A percentile compares a stretch with the other conserved stretches of the same genome.
These are phyloP conservation scores for Umbelopsis isabellina DNA, from an alignment of 192 early-diverging fungal genomes.

Conservation along the genomic window DNA sequence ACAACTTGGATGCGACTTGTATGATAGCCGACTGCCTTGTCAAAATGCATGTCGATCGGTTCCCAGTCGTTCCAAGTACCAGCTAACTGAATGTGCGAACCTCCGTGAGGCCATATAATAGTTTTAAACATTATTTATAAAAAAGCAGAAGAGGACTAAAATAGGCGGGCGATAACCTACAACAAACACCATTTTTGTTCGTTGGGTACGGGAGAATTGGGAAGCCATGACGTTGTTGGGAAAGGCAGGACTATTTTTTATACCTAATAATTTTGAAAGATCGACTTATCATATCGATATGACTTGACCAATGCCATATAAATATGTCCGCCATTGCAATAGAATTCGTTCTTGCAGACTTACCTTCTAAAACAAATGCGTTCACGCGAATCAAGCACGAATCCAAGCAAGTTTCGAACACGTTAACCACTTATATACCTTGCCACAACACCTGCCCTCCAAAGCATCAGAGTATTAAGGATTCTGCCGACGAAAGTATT, in stretches of 20 bases:
- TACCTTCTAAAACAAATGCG: constrained; percentile 9
- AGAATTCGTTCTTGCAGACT: constrained; percentile 12
- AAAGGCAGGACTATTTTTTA: background rate
- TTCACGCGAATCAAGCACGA: constrained; percentile 11
- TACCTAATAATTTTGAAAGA: background rate
- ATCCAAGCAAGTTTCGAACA: background rate
- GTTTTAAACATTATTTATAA: background rate
- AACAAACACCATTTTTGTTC: constrained; percentile 1
- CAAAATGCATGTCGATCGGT: background rate
- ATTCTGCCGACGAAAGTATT: background rate
- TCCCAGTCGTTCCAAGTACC: constrained; percentile 11
- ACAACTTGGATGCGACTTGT: background rate
- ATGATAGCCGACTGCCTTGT: background rate
- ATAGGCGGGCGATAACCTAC: background rate
- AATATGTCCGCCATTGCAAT: background rate
- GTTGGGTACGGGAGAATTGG: background rate
- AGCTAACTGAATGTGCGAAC: background rate
- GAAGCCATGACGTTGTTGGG: constrained; percentile 14
- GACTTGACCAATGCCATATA: background rate
- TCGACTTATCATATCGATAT: background rate
- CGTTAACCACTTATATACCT: constrained; percentile 3
- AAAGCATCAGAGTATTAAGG: background rate
- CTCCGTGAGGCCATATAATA: constrained; percentile 2
- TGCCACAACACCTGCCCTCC: constrained; percentile 3
- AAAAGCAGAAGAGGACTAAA: background rate